A percentile compares a stretch with the other conserved stretches of the same genome.
phyloP scores from a whole-genome alignment of 2,329 filamentous ascomycete genomes.

The Cordyceps cicadae region DNA sequence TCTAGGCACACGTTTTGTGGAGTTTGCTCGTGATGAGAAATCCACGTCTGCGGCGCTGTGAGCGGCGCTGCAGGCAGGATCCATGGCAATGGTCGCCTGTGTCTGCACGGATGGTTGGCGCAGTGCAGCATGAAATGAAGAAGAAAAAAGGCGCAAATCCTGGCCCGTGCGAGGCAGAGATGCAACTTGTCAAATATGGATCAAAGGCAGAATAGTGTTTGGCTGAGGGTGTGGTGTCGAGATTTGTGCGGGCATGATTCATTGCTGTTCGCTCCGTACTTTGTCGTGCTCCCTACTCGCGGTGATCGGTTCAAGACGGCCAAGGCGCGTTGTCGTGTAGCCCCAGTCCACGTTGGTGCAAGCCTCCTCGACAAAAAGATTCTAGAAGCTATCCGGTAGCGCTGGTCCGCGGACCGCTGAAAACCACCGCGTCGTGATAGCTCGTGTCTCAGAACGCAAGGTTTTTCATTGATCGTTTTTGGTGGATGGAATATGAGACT shows the following conservation, averaged over 20 bases:
- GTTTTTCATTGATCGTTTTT: neutral
- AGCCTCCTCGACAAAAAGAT: too few relatives aligned
- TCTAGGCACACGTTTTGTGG: constrained; percentile 2
- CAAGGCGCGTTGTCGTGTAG: too few relatives aligned
- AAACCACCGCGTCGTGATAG: neutral
- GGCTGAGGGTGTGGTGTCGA: neutral
- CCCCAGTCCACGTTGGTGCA: too few relatives aligned
- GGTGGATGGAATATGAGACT: neutral
- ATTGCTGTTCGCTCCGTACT: neutral
- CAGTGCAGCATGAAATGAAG: neutral
- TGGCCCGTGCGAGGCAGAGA: neutral
- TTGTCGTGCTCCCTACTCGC: too few relatives aligned
- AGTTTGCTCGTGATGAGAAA: neutral
- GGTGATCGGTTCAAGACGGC: too few relatives aligned
- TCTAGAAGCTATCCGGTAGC: too few relatives aligned
- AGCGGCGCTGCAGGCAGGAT: neutral
- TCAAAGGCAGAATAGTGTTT: neutral
- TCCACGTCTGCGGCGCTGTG: neutral
- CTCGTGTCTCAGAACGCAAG: neutral
- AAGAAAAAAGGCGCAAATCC: neutral
- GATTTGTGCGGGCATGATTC: neutral
- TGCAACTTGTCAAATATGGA: neutral
- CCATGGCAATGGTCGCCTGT: neutral
- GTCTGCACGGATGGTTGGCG: neutral
- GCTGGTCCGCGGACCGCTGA: too few relatives aligned